Conservation (phyloP, 202 grass and related monocot species). For the Hordeum pubiflorum region DNA sequence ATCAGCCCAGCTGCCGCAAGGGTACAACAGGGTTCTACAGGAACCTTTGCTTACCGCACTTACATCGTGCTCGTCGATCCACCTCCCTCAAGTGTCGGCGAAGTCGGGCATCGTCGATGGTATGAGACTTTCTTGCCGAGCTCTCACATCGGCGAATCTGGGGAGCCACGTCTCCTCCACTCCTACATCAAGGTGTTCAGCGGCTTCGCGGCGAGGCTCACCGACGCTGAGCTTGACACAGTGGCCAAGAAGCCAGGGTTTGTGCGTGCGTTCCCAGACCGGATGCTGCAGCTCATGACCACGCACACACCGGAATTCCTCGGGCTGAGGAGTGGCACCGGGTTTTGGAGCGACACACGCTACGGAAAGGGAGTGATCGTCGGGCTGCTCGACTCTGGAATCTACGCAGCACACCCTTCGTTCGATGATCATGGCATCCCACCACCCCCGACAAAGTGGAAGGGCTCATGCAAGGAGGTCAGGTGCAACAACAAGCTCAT, state of each 20-base stretch:
- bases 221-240: neutral
- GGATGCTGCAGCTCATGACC: neutral
- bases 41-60: neutral
- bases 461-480: neutral
- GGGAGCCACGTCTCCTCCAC: conserved; percentile 12
- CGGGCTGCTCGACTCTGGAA: neutral
- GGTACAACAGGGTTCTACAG: neutral
- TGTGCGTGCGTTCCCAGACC: neutral
- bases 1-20: neutral
- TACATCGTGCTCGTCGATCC: neutral
- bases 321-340: conserved; percentile 29
- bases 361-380: neutral
- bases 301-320: conserved; percentile 45
- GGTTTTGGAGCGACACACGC: neutral
- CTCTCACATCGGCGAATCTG: neutral
- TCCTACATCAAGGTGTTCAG: conserved; percentile 21
- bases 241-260: neutral
- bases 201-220: conserved; percentile 40
- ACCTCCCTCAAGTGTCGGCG: neutral
- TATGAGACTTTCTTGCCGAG: neutral
- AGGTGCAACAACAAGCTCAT: conserved; percentile 66
- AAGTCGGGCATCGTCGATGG: neutral
- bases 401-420: neutral
- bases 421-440: neutral
- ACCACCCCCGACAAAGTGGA: neutral